Percentiles rank a stretch among this genome's conserved stretches.
Conservation (phyloP, 495 filamentous ascomycete species). For the Letharia columbiana region DNA sequence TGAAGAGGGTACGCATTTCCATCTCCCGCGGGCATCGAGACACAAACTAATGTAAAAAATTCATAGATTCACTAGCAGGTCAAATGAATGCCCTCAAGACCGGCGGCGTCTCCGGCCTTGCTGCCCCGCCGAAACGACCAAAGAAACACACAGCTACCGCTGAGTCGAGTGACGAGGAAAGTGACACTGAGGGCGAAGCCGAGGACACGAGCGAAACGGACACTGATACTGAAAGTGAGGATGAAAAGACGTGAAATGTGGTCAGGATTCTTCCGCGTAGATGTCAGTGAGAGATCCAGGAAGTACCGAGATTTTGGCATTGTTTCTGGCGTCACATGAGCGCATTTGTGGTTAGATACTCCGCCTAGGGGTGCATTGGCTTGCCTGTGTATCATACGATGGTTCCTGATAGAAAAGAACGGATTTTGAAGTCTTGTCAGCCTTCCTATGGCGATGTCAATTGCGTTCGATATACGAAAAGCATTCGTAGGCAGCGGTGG, state of each 20-base stretch:
- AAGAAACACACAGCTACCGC: conserved; percentile 42
- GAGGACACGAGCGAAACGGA: conserved; percentile 70
- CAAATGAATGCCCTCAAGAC: conserved; percentile 88
- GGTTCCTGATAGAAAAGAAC: not conserved
- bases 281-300: not conserved
- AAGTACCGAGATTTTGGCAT: not conserved
- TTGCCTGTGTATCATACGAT: not conserved
- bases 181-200: conserved; percentile 79
- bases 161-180: conserved; percentile 51
- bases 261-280: not conserved
- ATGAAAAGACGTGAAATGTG: conserved; percentile 34
- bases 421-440: not conserved
- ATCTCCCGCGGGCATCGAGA: not conserved
- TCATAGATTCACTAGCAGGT: conserved; percentile 80
- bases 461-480: not conserved
- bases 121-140: conserved; percentile 40
- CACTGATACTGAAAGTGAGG: conserved; percentile 67
- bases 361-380: not conserved
- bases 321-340: not conserved
- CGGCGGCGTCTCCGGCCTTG: conserved; percentile 39
- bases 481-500: not conserved
- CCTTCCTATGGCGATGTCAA: not conserved
- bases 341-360: not conserved
- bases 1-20: conserved; percentile 70
- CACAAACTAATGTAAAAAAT: conserved; percentile 28